phyloP scores from a whole-genome alignment of 177 flowering plant genomes.

The Vitis hybrid region DNA sequence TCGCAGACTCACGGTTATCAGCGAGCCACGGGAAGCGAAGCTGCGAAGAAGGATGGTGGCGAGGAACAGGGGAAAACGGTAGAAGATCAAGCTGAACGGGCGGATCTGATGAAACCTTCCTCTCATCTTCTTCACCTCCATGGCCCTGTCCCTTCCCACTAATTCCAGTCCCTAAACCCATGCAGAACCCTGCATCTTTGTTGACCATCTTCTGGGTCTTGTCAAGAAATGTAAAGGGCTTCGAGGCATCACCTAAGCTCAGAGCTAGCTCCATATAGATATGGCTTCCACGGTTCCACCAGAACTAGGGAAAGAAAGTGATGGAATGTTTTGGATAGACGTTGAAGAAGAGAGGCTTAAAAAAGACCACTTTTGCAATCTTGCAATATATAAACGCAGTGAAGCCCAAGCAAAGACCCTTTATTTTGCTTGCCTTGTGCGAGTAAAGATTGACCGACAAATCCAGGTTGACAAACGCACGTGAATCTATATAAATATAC shows the following conservation, averaged over 20 bases:
- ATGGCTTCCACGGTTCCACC: background rate
- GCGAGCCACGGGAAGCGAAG: slow-evolving; percentile 50
- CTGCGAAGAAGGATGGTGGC: slow-evolving; percentile 22
- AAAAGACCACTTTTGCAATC: background rate
- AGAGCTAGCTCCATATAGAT: slow-evolving; percentile 72
- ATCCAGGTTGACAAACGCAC: slow-evolving; percentile 66
- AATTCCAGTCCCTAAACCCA: slow-evolving; percentile 25
- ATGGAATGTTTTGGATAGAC: background rate
- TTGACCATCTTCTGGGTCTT: slow-evolving; percentile 26
- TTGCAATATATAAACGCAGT: background rate
- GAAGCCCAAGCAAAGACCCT: background rate
- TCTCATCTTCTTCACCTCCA: slow-evolving; percentile 6
- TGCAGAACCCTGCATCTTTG: slow-evolving; percentile 51
- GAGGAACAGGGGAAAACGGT: slow-evolving; percentile 48
- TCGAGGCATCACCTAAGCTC: slow-evolving; percentile 65
- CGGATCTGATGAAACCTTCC: slow-evolving; percentile 29
- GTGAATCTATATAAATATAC: slow-evolving; percentile 48
- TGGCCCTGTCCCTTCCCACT: background rate
- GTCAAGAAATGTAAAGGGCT: slow-evolving; percentile 43
- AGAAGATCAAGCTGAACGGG: slow-evolving; percentile 58
- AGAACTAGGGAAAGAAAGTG: background rate
- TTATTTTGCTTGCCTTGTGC: slow-evolving; percentile 9
- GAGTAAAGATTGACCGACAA: slow-evolving; percentile 60
- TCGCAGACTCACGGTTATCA: slow-evolving; percentile 34
- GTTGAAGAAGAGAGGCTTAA: slow-evolving; percentile 5